phyloP scores from a whole-genome alignment of 345 rosid species.

The Linum trigynum region DNA sequence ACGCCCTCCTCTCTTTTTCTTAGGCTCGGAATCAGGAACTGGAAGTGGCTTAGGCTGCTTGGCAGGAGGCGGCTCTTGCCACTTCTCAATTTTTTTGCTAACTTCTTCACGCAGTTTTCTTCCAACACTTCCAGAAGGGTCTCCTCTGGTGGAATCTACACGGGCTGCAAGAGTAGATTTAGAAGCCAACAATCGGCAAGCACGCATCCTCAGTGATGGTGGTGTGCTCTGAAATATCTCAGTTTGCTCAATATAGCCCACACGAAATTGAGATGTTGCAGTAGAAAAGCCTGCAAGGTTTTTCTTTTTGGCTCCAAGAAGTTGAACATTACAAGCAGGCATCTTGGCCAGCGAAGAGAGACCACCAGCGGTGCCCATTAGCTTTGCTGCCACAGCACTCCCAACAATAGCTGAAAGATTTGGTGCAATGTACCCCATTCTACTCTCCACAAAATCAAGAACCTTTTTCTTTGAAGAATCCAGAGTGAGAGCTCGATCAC shows the following conservation, averaged over 20 bases:
- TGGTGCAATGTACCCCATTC: conserved; percentile 96
- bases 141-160: conserved; percentile 78
- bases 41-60: conserved; percentile 97
- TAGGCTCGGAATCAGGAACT: conserved; percentile 98
- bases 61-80: conserved; percentile 99
- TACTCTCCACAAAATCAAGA: conserved; percentile 88
- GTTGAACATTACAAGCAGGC: conserved; percentile 94
- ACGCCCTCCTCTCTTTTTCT: conserved; percentile 94
- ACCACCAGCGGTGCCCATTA: conserved; percentile 97
- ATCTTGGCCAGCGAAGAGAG: conserved; percentile 84
- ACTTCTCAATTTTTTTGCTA: conserved; percentile 81
- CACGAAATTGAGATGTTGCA: conserved; percentile 70
- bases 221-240: conserved; percentile 82
- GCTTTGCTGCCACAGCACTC: conserved; percentile 94
- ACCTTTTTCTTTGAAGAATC: conserved; percentile 77
- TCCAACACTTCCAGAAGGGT: conserved; percentile 69
- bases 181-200: conserved; percentile 72
- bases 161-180: conserved; percentile 82
- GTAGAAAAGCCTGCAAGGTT: conserved; percentile 93
- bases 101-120: conserved; percentile 59
- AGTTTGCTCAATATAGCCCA: conserved; percentile 82
- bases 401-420: conserved; percentile 89
- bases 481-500: conserved; percentile 79
- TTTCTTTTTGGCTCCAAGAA: conserved; percentile 89
- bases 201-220: conserved; percentile 65